phyloP scores from a whole-genome alignment of 176 grass and related monocot genomes.

The Lolium perenne region DNA sequence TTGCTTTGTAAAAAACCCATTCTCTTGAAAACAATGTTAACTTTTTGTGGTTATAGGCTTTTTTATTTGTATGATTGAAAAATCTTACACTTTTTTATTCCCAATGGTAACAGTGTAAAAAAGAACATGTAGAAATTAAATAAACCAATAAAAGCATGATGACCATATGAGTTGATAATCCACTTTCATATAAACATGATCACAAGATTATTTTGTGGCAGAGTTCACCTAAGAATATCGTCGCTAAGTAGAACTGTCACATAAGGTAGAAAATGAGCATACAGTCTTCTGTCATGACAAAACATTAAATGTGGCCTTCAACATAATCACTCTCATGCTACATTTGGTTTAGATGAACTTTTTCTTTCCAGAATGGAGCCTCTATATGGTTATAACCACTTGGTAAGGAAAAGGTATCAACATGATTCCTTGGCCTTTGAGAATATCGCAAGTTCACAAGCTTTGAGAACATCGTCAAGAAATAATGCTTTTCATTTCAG shows the following conservation, averaged over 20 bases:
- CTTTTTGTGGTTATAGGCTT: too few relatives aligned
- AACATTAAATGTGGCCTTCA: neutral
- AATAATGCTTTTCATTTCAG: conserved; percentile 22
- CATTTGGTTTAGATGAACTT: conserved; percentile 23
- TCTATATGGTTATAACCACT: conserved; percentile 5
- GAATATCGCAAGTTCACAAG: neutral
- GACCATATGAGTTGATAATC: neutral
- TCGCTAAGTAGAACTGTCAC: neutral
- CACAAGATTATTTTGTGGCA: neutral
- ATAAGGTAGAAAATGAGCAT: neutral
- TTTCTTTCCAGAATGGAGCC: neutral
- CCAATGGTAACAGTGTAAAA: too few relatives aligned
- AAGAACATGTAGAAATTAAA: too few relatives aligned
- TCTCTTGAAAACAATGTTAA: too few relatives aligned
- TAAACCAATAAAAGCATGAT: neutral
- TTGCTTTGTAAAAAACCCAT: too few relatives aligned
- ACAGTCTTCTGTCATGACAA: neutral
- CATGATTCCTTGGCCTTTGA: conserved; percentile 15
- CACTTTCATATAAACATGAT: neutral
- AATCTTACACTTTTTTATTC: too few relatives aligned
- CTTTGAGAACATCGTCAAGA: neutral
- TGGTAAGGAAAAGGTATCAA: neutral
- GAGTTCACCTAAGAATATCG: neutral
- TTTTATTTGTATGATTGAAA: too few relatives aligned
- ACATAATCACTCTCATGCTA: neutral